Conservation (phyloP, 2,329 filamentous ascomycete species). For the Herpotrichia juniperi region DNA sequence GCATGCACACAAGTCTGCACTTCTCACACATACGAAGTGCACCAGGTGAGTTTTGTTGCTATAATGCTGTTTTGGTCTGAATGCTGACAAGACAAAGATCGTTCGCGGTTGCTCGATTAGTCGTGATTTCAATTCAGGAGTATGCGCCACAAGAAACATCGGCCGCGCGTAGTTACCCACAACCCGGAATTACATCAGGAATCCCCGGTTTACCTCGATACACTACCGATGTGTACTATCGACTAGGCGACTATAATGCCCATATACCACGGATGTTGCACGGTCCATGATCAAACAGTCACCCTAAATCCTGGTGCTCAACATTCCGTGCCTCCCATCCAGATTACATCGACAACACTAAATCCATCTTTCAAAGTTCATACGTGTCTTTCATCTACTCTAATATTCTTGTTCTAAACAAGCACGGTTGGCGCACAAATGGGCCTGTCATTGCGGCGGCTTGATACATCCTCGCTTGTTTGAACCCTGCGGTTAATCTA, state of each 20-base stretch:
- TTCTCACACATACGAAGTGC: neutral
- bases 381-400: conserved; percentile 1
- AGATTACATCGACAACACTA: neutral
- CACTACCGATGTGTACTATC: neutral
- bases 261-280: neutral
- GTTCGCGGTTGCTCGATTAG: too few relatives aligned
- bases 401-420: conserved; percentile 12
- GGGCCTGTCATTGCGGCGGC: neutral
- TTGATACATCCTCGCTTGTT: conserved; percentile 3
- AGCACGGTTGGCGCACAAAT: neutral
- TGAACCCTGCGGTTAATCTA: conserved; percentile 25
- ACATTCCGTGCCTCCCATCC: neutral
- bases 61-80: neutral
- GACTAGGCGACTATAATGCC: neutral
- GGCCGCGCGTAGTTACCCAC: neutral
- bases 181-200: neutral
- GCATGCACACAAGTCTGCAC: neutral
- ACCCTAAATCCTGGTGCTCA: neutral
- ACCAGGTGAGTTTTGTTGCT: neutral
- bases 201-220: neutral
- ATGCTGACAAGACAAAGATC: neutral
- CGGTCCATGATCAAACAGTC: neutral
- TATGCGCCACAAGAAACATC: too few relatives aligned
- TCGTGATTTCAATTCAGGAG: too few relatives aligned
- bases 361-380: neutral